Evolutionary conservation across 768 basidiomycete genomes (phyloP).

Genomic region (Termitomyces sp.): DNA sequence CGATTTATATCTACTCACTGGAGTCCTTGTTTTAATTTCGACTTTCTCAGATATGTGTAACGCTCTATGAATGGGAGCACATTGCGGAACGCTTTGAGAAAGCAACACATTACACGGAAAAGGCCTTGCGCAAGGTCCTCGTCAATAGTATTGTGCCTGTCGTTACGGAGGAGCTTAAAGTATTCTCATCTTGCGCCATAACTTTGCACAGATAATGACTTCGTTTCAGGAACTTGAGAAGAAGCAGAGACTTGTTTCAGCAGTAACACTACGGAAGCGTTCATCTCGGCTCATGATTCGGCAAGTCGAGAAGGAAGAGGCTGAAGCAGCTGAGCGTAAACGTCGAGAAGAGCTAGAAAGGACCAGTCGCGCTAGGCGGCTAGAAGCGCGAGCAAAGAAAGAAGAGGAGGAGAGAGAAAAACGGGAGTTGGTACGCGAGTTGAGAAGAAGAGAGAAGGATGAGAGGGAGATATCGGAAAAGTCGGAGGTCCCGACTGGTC

Average conservation of each 20-base stretch:
- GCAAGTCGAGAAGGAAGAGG: constrained; percentile 77
- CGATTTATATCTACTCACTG: constrained; percentile 14
- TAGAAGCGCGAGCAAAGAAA: constrained; percentile 50
- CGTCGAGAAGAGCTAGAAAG: constrained; percentile 67
- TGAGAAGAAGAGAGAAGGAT: constrained; percentile 45
- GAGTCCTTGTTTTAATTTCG: background rate
- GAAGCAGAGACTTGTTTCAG: constrained; percentile 63
- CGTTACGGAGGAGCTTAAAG: constrained; percentile 65
- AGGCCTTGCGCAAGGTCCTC: constrained; percentile 67
- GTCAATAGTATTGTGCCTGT: constrained; percentile 62
- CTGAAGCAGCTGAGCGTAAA: constrained; percentile 50
- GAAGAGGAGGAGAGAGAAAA: constrained; percentile 50
- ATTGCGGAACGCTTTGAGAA: constrained; percentile 72
- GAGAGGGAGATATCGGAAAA: constrained; percentile 31
- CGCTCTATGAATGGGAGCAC: constrained; percentile 80
- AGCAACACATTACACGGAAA: constrained; percentile 76
- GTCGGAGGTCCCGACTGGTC: constrained; percentile 17
- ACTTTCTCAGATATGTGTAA: constrained; percentile 65
- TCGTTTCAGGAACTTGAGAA: constrained; percentile 51
- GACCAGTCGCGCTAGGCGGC: constrained; percentile 53
- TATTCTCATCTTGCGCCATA: constrained; percentile 16
- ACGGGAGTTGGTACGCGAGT: constrained; percentile 59
- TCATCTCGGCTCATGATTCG: constrained; percentile 83
- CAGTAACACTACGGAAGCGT: constrained; percentile 80
- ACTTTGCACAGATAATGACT: constrained; percentile 3